These are phyloP conservation scores for Didymella arachidicola DNA, from an alignment of 2,329 filamentous ascomycete genomes.

Conservation along the genomic window DNA sequence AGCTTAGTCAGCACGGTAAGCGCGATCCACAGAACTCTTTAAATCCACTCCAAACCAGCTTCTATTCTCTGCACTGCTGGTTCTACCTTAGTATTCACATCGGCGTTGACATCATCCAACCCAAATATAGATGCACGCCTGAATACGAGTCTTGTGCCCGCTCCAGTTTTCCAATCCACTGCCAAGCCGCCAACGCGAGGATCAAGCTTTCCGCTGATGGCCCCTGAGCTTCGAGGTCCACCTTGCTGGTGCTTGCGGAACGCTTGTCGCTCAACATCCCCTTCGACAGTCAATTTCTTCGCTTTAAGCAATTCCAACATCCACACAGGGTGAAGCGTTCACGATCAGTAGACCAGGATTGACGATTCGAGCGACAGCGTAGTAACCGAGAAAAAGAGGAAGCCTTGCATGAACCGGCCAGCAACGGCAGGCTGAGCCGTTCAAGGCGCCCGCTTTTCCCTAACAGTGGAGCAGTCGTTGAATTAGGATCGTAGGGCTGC, in stretches of 20 bases:
- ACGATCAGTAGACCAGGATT: too few relatives aligned
- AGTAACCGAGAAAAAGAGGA: neutral
- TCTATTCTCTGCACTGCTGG: neutral
- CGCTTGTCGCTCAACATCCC: neutral
- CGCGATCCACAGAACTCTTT: neutral
- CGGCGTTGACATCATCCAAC: neutral
- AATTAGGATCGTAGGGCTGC: slow-evolving; percentile 12
- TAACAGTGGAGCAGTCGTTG: slow-evolving; percentile 2
- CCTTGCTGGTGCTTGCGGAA: slow-evolving; percentile 11
- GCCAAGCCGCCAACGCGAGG: slow-evolving; percentile 2
- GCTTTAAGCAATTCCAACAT: neutral
- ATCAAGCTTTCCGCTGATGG: slow-evolving; percentile 17
- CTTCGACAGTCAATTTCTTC: neutral
- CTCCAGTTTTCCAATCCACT: slow-evolving; percentile 12
- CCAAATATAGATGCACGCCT: slow-evolving; percentile 5
- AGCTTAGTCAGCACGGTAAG: neutral
- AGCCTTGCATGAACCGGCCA: slow-evolving; percentile 7
- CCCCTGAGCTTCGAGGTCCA: slow-evolving; percentile 14
- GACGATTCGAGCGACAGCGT: too few relatives aligned
- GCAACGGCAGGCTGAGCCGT: slow-evolving; percentile 10
- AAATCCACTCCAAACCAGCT: neutral
- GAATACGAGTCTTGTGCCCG: slow-evolving; percentile 3
- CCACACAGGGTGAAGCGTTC: too few relatives aligned
- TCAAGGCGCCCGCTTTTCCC: slow-evolving; percentile 15
- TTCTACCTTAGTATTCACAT: neutral